Percentiles rank a stretch among this genome's conserved stretches.
phyloP scores from a whole-genome alignment of 805 yeast genomes.

The Kodamaea sagamina region DNA sequence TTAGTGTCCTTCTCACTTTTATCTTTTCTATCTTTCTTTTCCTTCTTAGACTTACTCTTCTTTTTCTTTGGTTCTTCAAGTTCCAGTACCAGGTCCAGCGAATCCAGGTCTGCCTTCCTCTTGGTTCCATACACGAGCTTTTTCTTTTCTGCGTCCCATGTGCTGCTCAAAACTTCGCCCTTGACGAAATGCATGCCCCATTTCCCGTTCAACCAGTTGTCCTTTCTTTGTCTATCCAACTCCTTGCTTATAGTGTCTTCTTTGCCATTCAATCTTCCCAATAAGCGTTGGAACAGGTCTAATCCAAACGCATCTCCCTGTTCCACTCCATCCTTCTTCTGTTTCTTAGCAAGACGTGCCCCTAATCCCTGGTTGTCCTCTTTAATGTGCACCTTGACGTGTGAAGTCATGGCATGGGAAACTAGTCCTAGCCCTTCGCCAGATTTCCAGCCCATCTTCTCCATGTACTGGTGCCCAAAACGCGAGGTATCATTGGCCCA shows the following conservation, averaged over 20 bases:
- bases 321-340: constrained; percentile 67
- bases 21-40: constrained; percentile 25
- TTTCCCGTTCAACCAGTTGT: constrained; percentile 74
- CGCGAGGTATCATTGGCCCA: constrained; percentile 87
- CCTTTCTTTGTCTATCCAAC: constrained; percentile 66
- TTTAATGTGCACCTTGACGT: constrained; percentile 79
- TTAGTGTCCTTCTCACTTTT: constrained; percentile 25
- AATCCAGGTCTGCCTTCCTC: constrained; percentile 17
- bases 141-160: constrained; percentile 69
- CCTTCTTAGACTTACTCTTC: constrained; percentile 24
- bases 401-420: constrained; percentile 67
- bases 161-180: constrained; percentile 81
- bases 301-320: constrained; percentile 86
- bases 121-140: constrained; percentile 18
- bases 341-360: constrained; percentile 64
- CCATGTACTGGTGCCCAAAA: constrained; percentile 86
- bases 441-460: constrained; percentile 87
- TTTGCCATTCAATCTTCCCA: constrained; percentile 88
- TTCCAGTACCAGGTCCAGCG: constrained; percentile 11
- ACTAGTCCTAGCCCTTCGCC: constrained; percentile 85
- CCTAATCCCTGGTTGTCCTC: constrained; percentile 88
- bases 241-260: constrained; percentile 66
- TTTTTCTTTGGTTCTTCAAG: constrained; percentile 25
- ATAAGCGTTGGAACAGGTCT: constrained; percentile 87
- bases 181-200: constrained; percentile 87